A percentile compares a stretch with the other conserved stretches of the same genome.
Conservation (phyloP, 2,329 filamentous ascomycete species). For the Chrysosporium keratinophilum region DNA sequence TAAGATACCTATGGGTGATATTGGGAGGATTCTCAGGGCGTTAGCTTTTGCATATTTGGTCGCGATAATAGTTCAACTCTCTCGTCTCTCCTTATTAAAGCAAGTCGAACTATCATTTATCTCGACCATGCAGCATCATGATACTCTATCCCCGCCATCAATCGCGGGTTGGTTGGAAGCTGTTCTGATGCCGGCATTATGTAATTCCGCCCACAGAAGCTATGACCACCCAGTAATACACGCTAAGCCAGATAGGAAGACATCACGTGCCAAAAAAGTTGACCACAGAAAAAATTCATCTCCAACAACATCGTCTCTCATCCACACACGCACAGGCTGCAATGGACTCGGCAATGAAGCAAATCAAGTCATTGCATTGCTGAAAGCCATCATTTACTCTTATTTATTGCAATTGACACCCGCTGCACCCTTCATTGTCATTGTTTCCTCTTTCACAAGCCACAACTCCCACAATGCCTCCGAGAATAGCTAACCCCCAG, state of each 20-base stretch:
- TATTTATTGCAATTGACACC: not conserved
- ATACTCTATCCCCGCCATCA: no score
- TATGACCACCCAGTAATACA: no score
- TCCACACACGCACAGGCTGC: not conserved
- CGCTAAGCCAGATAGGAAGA: not conserved
- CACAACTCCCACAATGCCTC: constrained; percentile 27
- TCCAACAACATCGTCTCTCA: not conserved
- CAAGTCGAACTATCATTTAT: not conserved
- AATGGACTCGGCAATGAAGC: not conserved
- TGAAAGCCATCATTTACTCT: not conserved
- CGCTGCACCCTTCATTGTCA: constrained; percentile 6
- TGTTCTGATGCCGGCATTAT: no score
- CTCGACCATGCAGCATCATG: no score
- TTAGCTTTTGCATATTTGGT: not conserved
- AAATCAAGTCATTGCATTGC: not conserved
- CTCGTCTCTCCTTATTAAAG: not conserved
- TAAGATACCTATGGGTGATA: constrained; percentile 4
- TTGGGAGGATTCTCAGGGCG: constrained; percentile 5
- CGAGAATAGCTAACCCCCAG: constrained; percentile 29
- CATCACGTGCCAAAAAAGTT: not conserved
- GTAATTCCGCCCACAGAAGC: no score
- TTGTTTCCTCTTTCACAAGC: not conserved
- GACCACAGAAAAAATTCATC: not conserved
- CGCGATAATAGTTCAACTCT: not conserved
- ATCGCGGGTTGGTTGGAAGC: no score